Evolutionary conservation across 2,329 filamentous ascomycete species (phyloP).

Genomic region (Stachybotrys elegans): DNA sequence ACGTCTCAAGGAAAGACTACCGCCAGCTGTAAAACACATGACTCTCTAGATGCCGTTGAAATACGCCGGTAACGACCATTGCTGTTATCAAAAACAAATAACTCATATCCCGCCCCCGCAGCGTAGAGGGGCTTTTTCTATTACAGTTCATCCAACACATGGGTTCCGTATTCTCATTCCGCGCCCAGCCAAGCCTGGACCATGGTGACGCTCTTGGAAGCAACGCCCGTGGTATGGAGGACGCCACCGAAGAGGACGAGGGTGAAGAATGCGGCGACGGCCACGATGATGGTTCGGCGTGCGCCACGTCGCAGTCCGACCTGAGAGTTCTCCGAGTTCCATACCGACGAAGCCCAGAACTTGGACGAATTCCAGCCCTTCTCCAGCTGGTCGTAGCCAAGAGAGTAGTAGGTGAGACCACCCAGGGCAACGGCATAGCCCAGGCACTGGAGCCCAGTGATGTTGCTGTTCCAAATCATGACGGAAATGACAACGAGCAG

Average conservation of each 20-base stretch:
- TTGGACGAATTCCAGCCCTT: conserved; percentile 14
- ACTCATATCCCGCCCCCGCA: too few species aligned
- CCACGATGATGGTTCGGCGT: conserved; percentile 18
- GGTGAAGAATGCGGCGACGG: conserved; percentile 16
- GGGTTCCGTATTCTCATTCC: conserved; percentile 7
- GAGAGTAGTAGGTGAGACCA: conserved; percentile 46
- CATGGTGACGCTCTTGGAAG: not conserved
- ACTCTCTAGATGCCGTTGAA: too few species aligned
- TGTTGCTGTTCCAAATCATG: conserved; percentile 70
- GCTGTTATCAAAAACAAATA: not conserved
- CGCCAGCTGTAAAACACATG: too few species aligned
- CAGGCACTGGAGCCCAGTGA: conserved; percentile 66
- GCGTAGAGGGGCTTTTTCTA: not conserved
- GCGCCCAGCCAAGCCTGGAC: conserved; percentile 9
- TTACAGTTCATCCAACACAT: not conserved
- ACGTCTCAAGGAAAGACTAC: too few species aligned
- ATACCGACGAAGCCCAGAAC: conserved; percentile 16
- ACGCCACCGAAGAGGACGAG: conserved; percentile 12
- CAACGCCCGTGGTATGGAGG: conserved; percentile 2
- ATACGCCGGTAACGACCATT: not conserved
- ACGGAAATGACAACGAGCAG: conserved; percentile 74
- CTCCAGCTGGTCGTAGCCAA: conserved; percentile 30
- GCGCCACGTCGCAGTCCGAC: conserved; percentile 15
- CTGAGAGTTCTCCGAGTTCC: conserved; percentile 14
- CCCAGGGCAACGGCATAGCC: conserved; percentile 68